phyloP scores from a whole-genome alignment of 768 basidiomycete genomes.

The Lentinula lateritia region DNA sequence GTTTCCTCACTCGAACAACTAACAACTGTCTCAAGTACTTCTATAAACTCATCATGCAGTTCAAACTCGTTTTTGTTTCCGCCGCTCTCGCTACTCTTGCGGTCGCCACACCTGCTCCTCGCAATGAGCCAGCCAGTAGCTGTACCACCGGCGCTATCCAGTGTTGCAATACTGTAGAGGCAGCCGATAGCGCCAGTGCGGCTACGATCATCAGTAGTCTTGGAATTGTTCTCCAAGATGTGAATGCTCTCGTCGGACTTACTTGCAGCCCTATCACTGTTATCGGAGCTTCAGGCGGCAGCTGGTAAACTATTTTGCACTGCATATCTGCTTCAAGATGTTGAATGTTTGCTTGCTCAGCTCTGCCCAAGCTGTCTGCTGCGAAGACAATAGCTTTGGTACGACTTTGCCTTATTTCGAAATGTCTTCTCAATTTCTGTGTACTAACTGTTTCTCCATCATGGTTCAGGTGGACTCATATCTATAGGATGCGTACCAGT shows the following conservation, averaged over 20 bases:
- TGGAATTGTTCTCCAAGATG: conserved; percentile 3
- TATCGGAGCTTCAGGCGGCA: background rate
- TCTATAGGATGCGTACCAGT: background rate
- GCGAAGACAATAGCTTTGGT: background rate
- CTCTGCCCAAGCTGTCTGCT: conserved; percentile 1
- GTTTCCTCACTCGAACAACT: conserved; percentile 4
- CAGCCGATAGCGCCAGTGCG: background rate
- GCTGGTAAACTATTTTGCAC: background rate
- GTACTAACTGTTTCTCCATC: background rate
- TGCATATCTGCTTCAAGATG: background rate
- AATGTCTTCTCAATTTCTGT: background rate
- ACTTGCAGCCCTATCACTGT: conserved; percentile 2
- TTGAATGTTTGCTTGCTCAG: background rate
- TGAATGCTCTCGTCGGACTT: conserved; percentile 3
- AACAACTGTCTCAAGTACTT: background rate
- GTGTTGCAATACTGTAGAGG: conserved; percentile 13
- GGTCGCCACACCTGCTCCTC: conserved; percentile 11
- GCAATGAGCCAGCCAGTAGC: conserved; percentile 8
- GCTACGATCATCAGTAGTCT: background rate
- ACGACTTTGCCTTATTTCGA: background rate
- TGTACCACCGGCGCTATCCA: conserved; percentile 16
- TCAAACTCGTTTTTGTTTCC: conserved; percentile 7
- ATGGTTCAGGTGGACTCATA: background rate
- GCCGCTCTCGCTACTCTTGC: conserved; percentile 14
- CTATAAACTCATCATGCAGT: conserved; percentile 5